Conservation (phyloP, 176 grass and related monocot genomes). For the Secale cereale region DNA sequence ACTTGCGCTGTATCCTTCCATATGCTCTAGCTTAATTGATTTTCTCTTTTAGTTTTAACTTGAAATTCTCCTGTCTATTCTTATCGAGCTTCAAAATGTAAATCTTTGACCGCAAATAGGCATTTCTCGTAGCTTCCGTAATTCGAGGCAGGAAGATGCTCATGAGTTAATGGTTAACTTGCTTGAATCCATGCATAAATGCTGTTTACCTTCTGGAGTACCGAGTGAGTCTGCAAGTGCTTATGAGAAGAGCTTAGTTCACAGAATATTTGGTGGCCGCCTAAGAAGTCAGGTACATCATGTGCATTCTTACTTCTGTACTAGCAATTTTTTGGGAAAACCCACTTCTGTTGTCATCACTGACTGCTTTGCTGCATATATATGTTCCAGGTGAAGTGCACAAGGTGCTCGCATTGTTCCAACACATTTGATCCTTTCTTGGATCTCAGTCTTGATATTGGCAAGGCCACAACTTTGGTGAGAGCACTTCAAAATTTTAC, state of each 20-base stretch:
- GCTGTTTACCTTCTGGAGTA: slow-evolving; percentile 90
- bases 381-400: slow-evolving; percentile 91
- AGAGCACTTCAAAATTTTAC: slow-evolving; percentile 85
- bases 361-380: not conserved
- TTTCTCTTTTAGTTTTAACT: not conserved
- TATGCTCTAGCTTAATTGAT: slow-evolving; percentile 13
- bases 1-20: slow-evolving; percentile 83
- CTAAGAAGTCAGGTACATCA: slow-evolving; percentile 82
- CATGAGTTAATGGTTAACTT: slow-evolving; percentile 99
- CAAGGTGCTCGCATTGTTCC: slow-evolving; percentile 69
- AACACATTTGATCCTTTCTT: slow-evolving; percentile 95
- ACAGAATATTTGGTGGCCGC: slow-evolving; percentile 92
- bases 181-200: slow-evolving; percentile 97
- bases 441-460: slow-evolving; percentile 98
- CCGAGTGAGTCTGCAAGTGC: slow-evolving; percentile 76
- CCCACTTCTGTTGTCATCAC: slow-evolving; percentile 17
- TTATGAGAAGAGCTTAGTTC: slow-evolving; percentile 96
- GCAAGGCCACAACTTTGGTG: slow-evolving; percentile 65
- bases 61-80: not conserved
- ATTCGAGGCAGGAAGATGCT: slow-evolving; percentile 94
- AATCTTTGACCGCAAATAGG: slow-evolving; percentile 58
- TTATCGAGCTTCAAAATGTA: not conserved
- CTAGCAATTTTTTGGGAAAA: not conserved
- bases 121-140: slow-evolving; percentile 88
- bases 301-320: not conserved